Conservation (phyloP, 2,329 filamentous ascomycete species). For the Rutstroemia sp. region DNA sequence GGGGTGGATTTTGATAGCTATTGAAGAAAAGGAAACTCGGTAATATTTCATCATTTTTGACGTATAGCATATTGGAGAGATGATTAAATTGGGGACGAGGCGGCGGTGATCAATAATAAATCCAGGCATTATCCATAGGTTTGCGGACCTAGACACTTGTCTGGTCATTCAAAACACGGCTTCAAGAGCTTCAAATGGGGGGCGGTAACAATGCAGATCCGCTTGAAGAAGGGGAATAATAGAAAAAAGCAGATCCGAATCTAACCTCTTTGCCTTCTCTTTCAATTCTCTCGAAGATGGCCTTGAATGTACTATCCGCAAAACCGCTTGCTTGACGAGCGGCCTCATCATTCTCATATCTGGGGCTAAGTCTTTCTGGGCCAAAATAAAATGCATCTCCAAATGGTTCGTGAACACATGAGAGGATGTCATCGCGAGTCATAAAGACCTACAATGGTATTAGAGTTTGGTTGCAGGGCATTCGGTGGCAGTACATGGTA, state of each 20-base stretch:
- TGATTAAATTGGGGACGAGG: no score
- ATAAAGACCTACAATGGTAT: slow-evolving; percentile 72
- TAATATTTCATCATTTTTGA: neutral
- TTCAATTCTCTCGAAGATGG: slow-evolving; percentile 71
- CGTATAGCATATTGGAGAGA: neutral
- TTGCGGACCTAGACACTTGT: neutral
- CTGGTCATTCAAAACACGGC: neutral
- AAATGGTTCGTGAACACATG: slow-evolving; percentile 91
- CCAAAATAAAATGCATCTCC: slow-evolving; percentile 96
- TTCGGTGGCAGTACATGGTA: neutral
- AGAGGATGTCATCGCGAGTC: slow-evolving; percentile 75
- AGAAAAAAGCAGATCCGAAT: slow-evolving; percentile 10
- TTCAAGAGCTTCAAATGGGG: neutral
- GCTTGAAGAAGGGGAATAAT: neutral
- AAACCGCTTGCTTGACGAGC: slow-evolving; percentile 57
- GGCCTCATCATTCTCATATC: slow-evolving; percentile 64
- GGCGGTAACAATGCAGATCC: neutral
- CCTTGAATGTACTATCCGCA: slow-evolving; percentile 61
- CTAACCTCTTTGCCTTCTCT: slow-evolving; percentile 57
- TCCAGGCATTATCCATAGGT: neutral
- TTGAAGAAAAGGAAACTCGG: neutral
- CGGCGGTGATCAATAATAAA: neutral
- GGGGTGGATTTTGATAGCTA: neutral
- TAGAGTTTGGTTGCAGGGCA: slow-evolving; percentile 5
- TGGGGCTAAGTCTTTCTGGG: slow-evolving; percentile 73